Evolutionary conservation across 495 filamentous ascomycete species (phyloP), one percentile per base, ranked within the genome.

Genomic region (Penicillium daleae): DNA sequence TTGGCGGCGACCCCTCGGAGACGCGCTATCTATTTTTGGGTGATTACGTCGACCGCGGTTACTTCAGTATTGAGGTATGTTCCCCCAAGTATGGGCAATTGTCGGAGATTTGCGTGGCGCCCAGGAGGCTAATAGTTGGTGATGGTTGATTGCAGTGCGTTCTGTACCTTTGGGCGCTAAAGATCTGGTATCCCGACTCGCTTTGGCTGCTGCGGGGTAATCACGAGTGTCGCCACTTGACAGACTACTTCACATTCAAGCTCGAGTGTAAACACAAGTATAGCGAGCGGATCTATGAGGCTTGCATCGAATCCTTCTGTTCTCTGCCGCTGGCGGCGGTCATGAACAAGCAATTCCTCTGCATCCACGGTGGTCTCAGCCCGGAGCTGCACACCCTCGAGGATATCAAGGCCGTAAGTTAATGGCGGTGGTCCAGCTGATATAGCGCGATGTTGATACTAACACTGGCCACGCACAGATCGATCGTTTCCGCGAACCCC

Each of bases 331-430:
- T 99, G 74, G 95, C 95, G 63, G 95, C 95, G 19, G 87, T 99
- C 61, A 99, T 99, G 95, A 99, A 99, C 85, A 99, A 98, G 83
- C 95, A 99, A 67, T 99, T 99, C 76, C 80, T 99, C 68, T 99
- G 95, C 77, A 99, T 99, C 65, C 95, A 99, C 73, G 95, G 95
- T 65, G 95, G 95, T 53, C 81, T 99, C 64, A 97, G 93, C 70
- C 95, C 95, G 6, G 95, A 99, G 76, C 76, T 99, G 64, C 95
- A 98, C 71, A 97, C 93, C 29, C 79, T 99, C 55, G 95, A 99
- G 64, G 95, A 99, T 74, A 82, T 97, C 60, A 92, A 92, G 80
- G 87, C 84, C 69, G 92, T 94, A 75, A 37, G 90, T 82, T 31
- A 55, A 48, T 26, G 27, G n/a, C 12, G 21, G 29, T 37, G n/a